Conservation (phyloP, 768 basidiomycete species). For the Termitomyces titanicus region DNA sequence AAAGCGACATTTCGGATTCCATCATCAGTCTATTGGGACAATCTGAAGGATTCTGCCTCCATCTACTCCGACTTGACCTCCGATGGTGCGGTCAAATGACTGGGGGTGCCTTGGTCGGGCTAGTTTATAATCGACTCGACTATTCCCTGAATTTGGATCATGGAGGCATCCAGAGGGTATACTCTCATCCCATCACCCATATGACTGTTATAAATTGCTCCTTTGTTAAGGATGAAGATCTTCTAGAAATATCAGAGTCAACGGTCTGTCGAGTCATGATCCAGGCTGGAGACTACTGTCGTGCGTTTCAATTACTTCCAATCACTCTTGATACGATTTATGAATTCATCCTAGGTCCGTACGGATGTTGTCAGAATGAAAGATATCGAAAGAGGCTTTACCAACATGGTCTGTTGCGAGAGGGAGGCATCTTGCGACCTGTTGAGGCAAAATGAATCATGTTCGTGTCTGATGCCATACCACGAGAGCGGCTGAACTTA, state of each 20-base stretch:
- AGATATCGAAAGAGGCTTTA: constrained; percentile 51
- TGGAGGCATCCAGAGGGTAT: neutral
- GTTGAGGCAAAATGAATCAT: neutral
- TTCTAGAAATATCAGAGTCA: constrained; percentile 44
- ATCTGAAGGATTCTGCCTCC: constrained; percentile 38
- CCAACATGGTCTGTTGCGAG: constrained; percentile 20
- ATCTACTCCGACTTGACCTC: constrained; percentile 46
- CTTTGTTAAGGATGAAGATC: constrained; percentile 50
- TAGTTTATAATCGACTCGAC: constrained; percentile 38
- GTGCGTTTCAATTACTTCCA: constrained; percentile 37
- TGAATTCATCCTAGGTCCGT: constrained; percentile 28
- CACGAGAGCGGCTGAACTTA: neutral
- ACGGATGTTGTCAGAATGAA: constrained; percentile 52
- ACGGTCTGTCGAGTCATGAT: constrained; percentile 46
- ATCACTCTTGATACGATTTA: neutral
- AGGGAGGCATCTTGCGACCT: neutral
- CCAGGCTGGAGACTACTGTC: constrained; percentile 45
- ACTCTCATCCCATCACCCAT: constrained; percentile 31
- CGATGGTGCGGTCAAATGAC: constrained; percentile 58
- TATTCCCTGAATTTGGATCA: neutral
- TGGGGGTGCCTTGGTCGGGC: constrained; percentile 45
- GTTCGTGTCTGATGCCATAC: no score
- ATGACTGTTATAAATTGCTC: constrained; percentile 56
- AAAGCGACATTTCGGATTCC: constrained; percentile 51
- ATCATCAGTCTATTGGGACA: constrained; percentile 38